phyloP scores from a whole-genome alignment of 2,329 filamentous ascomycete species.

The Pseudogymnoascus destructans region DNA sequence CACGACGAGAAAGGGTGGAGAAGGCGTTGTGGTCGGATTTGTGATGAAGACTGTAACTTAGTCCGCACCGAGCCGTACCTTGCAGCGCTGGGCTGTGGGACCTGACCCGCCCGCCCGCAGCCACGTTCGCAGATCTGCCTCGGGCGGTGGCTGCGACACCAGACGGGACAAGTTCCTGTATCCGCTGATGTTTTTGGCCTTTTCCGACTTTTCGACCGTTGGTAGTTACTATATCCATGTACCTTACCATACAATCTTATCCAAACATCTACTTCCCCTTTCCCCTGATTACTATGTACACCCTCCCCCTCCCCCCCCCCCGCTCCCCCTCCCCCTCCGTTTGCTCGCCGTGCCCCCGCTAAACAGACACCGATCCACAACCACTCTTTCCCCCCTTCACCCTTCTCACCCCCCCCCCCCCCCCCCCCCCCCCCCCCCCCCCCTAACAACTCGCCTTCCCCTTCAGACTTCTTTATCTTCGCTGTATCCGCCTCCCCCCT shows the following conservation, averaged over 20 bases:
- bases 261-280: neutral
- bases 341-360: constrained; percentile 5
- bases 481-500: neutral
- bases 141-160: neutral
- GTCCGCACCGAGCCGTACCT: constrained; percentile 5
- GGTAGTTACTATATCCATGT: no score
- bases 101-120: constrained; percentile 4
- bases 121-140: neutral
- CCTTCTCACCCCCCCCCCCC: constrained; percentile 2
- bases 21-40: constrained; percentile 1
- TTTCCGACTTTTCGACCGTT: no score
- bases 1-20: neutral
- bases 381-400: constrained; percentile 4
- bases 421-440: no score
- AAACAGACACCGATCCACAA: constrained; percentile 5
- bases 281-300: constrained; percentile 2
- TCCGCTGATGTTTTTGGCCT: no score
- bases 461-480: constrained; percentile 7
- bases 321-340: neutral
- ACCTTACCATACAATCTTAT: neutral
- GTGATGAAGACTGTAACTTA: constrained; percentile 4
- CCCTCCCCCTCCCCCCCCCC: neutral
- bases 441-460: constrained; percentile 1
- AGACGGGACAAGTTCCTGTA: no score
- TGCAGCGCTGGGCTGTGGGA: constrained; percentile 2